These are phyloP conservation scores for Rhexocercosporidium sp. DNA, from an alignment of 2,329 filamentous ascomycete genomes.

Conservation along the genomic window DNA sequence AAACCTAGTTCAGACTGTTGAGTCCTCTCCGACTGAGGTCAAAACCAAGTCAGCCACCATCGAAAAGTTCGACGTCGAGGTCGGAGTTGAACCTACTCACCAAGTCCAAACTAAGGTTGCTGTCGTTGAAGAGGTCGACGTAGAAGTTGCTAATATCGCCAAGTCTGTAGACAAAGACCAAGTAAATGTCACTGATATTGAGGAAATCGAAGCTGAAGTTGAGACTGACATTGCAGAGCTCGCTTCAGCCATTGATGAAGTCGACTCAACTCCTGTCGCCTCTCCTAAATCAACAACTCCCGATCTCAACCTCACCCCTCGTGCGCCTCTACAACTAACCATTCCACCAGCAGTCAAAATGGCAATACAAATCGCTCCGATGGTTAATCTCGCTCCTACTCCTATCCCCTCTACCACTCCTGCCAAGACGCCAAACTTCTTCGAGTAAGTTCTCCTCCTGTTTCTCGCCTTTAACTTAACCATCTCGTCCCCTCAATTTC, in stretches of 20 bases:
- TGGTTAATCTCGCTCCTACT: not conserved
- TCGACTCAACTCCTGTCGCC: not conserved
- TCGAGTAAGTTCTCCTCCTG: not conserved
- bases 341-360: not conserved
- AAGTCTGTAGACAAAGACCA: not conserved
- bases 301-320: not conserved
- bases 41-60: not conserved
- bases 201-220: not conserved
- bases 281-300: not conserved
- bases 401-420: not conserved
- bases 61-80: not conserved
- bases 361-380: not conserved
- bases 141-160: not conserved
- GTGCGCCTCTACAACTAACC: not conserved
- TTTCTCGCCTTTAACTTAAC: no score
- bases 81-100: not conserved
- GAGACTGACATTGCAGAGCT: not conserved
- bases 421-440: not conserved
- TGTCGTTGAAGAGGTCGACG: not conserved
- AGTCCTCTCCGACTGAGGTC: not conserved
- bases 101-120: not conserved
- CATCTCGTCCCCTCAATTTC: not conserved
- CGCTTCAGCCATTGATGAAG: not conserved
- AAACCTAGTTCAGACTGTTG: not conserved
- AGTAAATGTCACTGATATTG: not conserved